A percentile compares a stretch with the other conserved stretches of the same genome.
Conservation (phyloP, 305 asterid genomes). For the Caryopteris hybrid region DNA sequence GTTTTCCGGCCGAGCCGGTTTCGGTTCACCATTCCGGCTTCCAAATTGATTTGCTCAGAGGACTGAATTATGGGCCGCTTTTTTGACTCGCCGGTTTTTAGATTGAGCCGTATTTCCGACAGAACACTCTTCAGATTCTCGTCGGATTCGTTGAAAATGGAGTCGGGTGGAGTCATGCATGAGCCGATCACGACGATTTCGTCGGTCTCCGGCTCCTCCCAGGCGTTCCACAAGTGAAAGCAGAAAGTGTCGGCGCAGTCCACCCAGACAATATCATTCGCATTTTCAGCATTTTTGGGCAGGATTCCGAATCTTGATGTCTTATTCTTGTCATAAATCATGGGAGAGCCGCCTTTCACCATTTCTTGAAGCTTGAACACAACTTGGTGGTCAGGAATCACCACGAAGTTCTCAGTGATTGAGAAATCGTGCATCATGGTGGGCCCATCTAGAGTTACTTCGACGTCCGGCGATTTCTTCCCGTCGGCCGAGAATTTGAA, state of each 20-base stretch:
- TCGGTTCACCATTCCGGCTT: slow-evolving; percentile 79
- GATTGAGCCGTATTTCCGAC: slow-evolving; percentile 55
- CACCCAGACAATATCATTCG: slow-evolving; percentile 39
- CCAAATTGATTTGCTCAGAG: slow-evolving; percentile 47
- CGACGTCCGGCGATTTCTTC: slow-evolving; percentile 44
- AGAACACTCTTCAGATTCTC: slow-evolving; percentile 40
- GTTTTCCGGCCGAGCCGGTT: slow-evolving; percentile 59
- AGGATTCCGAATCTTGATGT: slow-evolving; percentile 53
- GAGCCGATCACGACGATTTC: slow-evolving; percentile 68
- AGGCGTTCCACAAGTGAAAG: slow-evolving; percentile 67
- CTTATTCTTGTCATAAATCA: slow-evolving; percentile 48
- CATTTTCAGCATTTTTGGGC: slow-evolving; percentile 26
- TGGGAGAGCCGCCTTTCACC: slow-evolving; percentile 64
- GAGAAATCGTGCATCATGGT: slow-evolving; percentile 75
- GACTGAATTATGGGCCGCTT: slow-evolving; percentile 28
- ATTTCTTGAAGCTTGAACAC: slow-evolving; percentile 68
- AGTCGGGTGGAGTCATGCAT: slow-evolving; percentile 78
- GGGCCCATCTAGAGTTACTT: slow-evolving; percentile 41
- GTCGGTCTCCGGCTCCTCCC: slow-evolving; percentile 64
- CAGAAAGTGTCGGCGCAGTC: slow-evolving; percentile 53
- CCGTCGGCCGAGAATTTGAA: slow-evolving; percentile 45
- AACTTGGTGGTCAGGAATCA: slow-evolving; percentile 62
- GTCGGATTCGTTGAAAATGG: slow-evolving; percentile 60
- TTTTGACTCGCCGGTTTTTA: slow-evolving; percentile 49
- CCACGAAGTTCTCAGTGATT: slow-evolving; percentile 52